Base-by-base conservation (phyloP, 2,329 filamentous ascomycete species). In the Penicillium sp. region DNA sequence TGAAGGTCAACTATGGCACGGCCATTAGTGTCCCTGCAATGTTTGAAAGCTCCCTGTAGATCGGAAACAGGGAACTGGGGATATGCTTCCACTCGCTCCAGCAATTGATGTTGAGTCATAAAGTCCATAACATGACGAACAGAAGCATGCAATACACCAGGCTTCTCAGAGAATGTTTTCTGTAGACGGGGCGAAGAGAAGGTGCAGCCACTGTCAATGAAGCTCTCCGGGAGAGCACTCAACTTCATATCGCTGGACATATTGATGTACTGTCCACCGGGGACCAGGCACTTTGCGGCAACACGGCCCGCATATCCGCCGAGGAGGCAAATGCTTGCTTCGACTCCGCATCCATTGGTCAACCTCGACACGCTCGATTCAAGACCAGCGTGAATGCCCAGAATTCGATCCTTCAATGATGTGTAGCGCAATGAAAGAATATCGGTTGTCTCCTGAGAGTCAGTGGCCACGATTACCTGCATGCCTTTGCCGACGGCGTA, bases 211-310 rank as follows among this genome's bases (percentile, higher is more conserved):
- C 52, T 53, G 24, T 55, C 50, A 6, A 55, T 42, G 23, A 55
- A 55, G 27, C 47, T 51, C 4, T 55, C 52, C 2, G 52, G 52
- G 8, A 55, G 47, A 29, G 52, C 47, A 31, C 52, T 55, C 9
- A 55, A 32, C 37, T 55, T 55, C 52, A 55, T 55, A 1, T 55
- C 47, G 9, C 31, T 49, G 5, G 52, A 55, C 10, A 55, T 8
- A 18, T 53, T 55, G 32, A 55, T 55, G 34, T 53, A 55, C n/a
- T 55, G 52, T 18, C 52, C 50, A 32, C 52, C 52, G 20, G 27
- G 34, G 3, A 43, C 42, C 2, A 55, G 40, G 6, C 52, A 55
- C 16, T 22, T 53, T 1, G 52, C 52, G 8, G 52, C 50, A 39
- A 46, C 51, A 0, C 52, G 47, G 10, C 50, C 52, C 0, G 47